Conservation (phyloP, 345 rosid genomes). For the Raphanus raphanistrum region DNA sequence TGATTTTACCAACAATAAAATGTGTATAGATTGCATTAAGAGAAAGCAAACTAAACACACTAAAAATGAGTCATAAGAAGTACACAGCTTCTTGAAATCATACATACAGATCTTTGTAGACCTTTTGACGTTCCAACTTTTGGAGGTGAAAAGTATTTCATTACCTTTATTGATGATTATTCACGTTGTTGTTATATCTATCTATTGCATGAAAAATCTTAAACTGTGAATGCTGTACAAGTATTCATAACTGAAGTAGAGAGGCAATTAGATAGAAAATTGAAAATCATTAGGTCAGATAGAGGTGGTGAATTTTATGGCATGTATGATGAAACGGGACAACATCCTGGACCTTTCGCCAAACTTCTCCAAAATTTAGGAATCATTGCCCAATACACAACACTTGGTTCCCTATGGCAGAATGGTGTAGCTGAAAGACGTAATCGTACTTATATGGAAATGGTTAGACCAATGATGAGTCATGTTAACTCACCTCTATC, state of each 20-base stretch:
- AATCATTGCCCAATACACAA: not conserved
- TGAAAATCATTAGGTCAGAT: too few relatives aligned
- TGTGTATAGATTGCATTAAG: conserved; percentile 1
- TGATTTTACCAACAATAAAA: not conserved
- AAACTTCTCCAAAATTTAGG: not conserved
- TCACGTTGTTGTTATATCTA: conserved; percentile 14
- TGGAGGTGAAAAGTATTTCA: not conserved
- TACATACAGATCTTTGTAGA: conserved; percentile 6
- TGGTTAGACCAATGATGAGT: conserved; percentile 12
- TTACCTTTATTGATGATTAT: not conserved
- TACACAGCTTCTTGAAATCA: not conserved
- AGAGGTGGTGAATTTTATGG: not conserved
- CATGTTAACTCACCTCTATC: not conserved
- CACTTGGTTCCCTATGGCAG: conserved; percentile 1
- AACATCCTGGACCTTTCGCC: not conserved
- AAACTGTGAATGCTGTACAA: not conserved
- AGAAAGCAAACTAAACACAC: conserved; percentile 19
- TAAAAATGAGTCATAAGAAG: not conserved
- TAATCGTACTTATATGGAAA: not conserved
- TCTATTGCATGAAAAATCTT: conserved; percentile 10
- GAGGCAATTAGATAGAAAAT: too few relatives aligned
- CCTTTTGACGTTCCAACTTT: conserved; percentile 2
- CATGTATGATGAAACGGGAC: not conserved
- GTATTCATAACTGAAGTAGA: too few relatives aligned
- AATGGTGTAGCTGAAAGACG: conserved; percentile 21